Percentiles rank a stretch among this genome's conserved stretches.
Evolutionary conservation across 2,329 filamentous ascomycete genomes (phyloP).

Genomic region (Fusarium sublunatum): DNA sequence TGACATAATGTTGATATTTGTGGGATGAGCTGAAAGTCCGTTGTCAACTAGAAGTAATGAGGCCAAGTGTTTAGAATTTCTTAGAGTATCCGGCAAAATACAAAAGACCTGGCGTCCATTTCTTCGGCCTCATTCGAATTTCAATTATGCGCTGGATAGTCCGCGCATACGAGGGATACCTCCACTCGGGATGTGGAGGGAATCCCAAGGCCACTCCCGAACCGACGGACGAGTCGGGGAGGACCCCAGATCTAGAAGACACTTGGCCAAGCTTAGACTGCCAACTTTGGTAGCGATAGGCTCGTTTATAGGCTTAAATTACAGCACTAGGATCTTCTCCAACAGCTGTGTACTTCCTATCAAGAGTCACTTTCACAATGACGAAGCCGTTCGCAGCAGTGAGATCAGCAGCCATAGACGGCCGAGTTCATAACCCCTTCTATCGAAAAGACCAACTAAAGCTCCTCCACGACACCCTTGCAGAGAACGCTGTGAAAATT

Average conservation of each 20-base stretch:
- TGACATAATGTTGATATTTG: constrained; percentile 4
- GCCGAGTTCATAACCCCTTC: constrained; percentile 34
- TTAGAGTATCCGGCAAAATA: too few relatives aligned
- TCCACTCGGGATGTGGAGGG: constrained; percentile 38
- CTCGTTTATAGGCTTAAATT: too few relatives aligned
- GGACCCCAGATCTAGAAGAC: background rate
- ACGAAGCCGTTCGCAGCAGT: constrained; percentile 31
- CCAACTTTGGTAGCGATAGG: too few relatives aligned
- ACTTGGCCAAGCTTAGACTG: too few relatives aligned
- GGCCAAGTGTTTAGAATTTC: too few relatives aligned
- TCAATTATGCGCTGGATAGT: background rate
- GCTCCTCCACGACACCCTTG: constrained; percentile 23
- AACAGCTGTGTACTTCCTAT: background rate
- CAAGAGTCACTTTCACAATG: constrained; percentile 13
- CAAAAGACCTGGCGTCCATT: too few relatives aligned
- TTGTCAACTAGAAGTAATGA: too few relatives aligned
- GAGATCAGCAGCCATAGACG: constrained; percentile 36
- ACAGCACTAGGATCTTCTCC: too few relatives aligned
- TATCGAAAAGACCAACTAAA: constrained; percentile 38
- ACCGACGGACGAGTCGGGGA: constrained; percentile 17
- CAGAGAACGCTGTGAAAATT: constrained; percentile 21
- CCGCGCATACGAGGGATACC: background rate
- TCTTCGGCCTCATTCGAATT: background rate
- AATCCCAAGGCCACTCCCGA: constrained; percentile 10
- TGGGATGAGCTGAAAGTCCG: too few relatives aligned